These are phyloP conservation scores for Jackrogersella minutella DNA, from an alignment of 495 filamentous ascomycete genomes.

Conservation along the genomic window DNA sequence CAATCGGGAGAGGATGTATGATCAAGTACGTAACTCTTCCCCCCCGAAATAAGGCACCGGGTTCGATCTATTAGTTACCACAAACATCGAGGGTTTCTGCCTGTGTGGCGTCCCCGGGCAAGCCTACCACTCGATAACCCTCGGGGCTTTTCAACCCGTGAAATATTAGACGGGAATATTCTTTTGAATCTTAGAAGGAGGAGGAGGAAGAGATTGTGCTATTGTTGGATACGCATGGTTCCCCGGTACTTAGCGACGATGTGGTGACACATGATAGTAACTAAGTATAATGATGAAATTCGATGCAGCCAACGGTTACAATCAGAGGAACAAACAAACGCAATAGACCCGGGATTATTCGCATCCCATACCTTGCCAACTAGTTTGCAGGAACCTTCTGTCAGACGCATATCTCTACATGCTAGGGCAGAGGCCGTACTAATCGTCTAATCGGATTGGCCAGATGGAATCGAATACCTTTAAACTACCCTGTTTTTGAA, in stretches of 20 bases:
- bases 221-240: slow-evolving; percentile 31
- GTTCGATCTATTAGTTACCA: slow-evolving; percentile 10
- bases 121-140: slow-evolving; percentile 22
- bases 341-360: slow-evolving; percentile 24
- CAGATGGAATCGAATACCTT: slow-evolving; percentile 14
- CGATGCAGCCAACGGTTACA: slow-evolving; percentile 37
- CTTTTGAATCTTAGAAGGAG: background rate
- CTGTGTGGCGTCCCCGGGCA: slow-evolving; percentile 16
- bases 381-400: slow-evolving; percentile 34
- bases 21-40: slow-evolving; percentile 34
- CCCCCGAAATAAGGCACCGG: slow-evolving; percentile 21
- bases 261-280: slow-evolving; percentile 35
- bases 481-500: slow-evolving; percentile 5
- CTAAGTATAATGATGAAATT: slow-evolving; percentile 36
- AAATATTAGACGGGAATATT: slow-evolving; percentile 10
- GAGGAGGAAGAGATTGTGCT: slow-evolving; percentile 8
- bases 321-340: slow-evolving; percentile 33
- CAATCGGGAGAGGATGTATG: slow-evolving; percentile 34
- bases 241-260: slow-evolving; percentile 21
- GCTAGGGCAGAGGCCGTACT: slow-evolving; percentile 17
- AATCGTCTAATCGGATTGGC: slow-evolving; percentile 34
- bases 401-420: slow-evolving; percentile 36
- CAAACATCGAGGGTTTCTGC: slow-evolving; percentile 24
- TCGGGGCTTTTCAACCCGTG: slow-evolving; percentile 22
- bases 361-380: slow-evolving; percentile 20